These are phyloP conservation scores for Bipolaris cookei DNA, from an alignment of 2,329 filamentous ascomycete genomes.

Conservation along the genomic window DNA sequence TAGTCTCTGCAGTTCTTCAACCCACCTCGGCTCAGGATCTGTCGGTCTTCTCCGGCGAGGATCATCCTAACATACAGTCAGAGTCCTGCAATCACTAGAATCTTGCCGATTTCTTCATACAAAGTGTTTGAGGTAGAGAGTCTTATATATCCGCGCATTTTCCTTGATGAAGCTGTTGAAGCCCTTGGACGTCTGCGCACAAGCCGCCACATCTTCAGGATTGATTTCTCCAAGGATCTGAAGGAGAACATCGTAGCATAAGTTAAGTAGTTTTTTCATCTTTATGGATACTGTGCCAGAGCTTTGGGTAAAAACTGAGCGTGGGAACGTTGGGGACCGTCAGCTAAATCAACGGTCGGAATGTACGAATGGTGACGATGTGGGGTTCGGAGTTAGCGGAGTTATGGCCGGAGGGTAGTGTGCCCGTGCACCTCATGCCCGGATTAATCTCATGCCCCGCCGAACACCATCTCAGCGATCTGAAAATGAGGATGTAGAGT, in stretches of 20 bases:
- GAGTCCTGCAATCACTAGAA: not conserved
- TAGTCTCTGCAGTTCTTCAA: constrained; percentile 36
- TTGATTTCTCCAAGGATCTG: constrained; percentile 43
- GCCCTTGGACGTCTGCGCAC: constrained; percentile 36
- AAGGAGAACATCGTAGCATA: constrained; percentile 47
- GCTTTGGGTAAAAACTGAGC: not conserved
- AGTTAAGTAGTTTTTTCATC: constrained; percentile 43
- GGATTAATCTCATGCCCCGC: no score
- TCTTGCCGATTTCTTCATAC: constrained; percentile 50
- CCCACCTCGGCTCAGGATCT: constrained; percentile 42
- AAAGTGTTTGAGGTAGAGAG: constrained; percentile 64
- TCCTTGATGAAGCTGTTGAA: constrained; percentile 63
- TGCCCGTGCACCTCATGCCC: no score
- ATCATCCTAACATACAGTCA: constrained; percentile 47
- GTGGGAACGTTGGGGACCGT: not conserved
- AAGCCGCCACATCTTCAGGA: constrained; percentile 40
- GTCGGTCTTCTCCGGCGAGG: constrained; percentile 37
- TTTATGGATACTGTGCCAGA: not conserved
- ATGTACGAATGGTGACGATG: constrained; percentile 3
- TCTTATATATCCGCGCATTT: constrained; percentile 66
- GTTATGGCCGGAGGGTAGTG: not conserved
- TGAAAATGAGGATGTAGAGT: no score
- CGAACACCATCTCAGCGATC: no score
- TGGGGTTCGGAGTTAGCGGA: constrained; percentile 12
- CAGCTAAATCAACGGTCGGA: not conserved